Evolutionary conservation across 106 monocot species (phyloP), one percentile per base, ranked within the genome.

Genomic region (Allium fistulosum): DNA sequence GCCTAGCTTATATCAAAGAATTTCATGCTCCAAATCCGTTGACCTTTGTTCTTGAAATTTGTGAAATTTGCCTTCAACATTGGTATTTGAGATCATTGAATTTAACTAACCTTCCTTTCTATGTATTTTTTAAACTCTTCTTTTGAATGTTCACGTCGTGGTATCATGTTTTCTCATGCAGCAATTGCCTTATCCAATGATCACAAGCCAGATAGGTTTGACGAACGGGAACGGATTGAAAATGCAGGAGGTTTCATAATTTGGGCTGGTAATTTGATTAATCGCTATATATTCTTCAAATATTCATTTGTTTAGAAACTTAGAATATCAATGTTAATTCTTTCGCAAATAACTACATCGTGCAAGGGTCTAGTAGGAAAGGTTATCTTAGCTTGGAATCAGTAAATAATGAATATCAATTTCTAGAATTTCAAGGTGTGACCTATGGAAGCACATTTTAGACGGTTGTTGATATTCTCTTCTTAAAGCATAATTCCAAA

Each of bases 161-260:
- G 45, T 56, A 56, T 51, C 7, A 57, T 57, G 45, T 46, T 57
- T 26, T 49, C 14, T 48, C 48, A 11, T 74, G 80, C 73, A 91
- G 87, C 84, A 66, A 74, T 84, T 9, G 77, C 87, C 11, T 74
- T 91, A 63, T 87, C 91, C 28, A 68, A 67, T 74, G 91, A 91
- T 70, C 87, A 91, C 66, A 91, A 91, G 73, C 86, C 90, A 57
- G 90, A 90, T 63, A 78, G 76, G 57, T 72, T 72, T 77, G 90
- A 90, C 66, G 90, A 90, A 74, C 75, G 81, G 17, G 63, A 83
- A 52, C 47, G 86, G 55, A 81, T 86, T 71, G 83, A 90, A 69
- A 81, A 79, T 74, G 83, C 86, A 26, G 90, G 90, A 46, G 86
- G 81, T 71, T 90, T 81, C 61, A 56, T 86, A 22, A 49, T 79